Evolutionary conservation across 176 grass and related monocot species (phyloP).

Genomic region (Triticum dicoccoides): DNA sequence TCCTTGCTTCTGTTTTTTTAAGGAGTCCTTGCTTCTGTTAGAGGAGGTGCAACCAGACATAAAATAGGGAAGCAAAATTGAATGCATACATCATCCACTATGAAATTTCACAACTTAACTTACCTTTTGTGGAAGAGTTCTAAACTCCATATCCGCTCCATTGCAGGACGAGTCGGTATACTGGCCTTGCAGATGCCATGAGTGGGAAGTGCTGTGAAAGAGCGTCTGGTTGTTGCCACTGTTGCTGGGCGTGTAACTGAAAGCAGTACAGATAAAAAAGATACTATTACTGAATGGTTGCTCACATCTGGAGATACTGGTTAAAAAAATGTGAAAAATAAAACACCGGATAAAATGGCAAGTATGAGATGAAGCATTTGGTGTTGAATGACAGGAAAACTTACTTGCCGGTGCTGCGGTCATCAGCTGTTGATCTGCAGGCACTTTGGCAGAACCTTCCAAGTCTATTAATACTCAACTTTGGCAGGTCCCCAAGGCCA

Average conservation of each 20-base stretch:
- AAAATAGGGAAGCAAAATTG: not conserved
- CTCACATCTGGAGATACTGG: not conserved
- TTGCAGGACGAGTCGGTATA: conserved; percentile 39
- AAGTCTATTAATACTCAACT: conserved; percentile 77
- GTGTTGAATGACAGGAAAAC: not conserved
- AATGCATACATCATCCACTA: not conserved
- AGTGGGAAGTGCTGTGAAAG: conserved; percentile 26
- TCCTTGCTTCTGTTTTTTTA: not conserved
- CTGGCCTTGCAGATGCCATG: conserved; percentile 31
- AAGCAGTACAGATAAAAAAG: not conserved
- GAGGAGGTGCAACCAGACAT: not conserved
- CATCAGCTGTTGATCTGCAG: conserved; percentile 38
- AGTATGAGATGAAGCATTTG: not conserved
- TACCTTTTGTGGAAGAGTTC: conserved; percentile 75
- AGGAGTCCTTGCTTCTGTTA: not conserved
- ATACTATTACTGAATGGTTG: not conserved
- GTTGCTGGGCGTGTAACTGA: conserved; percentile 31
- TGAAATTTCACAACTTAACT: not conserved
- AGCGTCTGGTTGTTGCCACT: conserved; percentile 13
- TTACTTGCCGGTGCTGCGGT: conserved; percentile 44
- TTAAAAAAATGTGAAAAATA: not conserved
- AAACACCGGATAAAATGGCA: not conserved
- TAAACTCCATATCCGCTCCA: conserved; percentile 43
- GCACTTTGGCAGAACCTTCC: conserved; percentile 36
- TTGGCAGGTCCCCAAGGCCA: conserved; percentile 68